These are phyloP conservation scores for Porodaedalea pini DNA, from an alignment of 1,284 basidiomycete genomes.

Conservation along the genomic window DNA sequence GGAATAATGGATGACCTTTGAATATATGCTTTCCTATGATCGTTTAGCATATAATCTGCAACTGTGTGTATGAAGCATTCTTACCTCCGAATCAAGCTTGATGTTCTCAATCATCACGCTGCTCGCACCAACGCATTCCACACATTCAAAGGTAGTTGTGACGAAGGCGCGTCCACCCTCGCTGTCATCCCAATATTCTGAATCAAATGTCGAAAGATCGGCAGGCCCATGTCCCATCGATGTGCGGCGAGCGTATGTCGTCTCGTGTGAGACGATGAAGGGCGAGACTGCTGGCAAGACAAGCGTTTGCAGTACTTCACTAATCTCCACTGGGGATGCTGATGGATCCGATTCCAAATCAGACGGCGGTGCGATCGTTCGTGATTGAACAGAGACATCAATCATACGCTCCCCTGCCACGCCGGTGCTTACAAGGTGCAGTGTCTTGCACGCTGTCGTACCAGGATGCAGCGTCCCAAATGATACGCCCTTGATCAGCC, in stretches of 20 bases:
- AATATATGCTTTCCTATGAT: conserved; percentile 42
- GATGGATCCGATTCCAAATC: conserved; percentile 20
- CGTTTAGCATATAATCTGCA: not conserved
- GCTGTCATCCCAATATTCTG: conserved; percentile 49
- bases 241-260: conserved; percentile 44
- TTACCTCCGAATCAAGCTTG: conserved; percentile 45
- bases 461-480: conserved; percentile 63
- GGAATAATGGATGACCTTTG: conserved; percentile 44
- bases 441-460: conserved; percentile 50
- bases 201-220: conserved; percentile 55
- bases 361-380: conserved; percentile 27
- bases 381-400: conserved; percentile 73
- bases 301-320: conserved; percentile 63
- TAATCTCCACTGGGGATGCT: conserved; percentile 33
- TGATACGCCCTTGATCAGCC: conserved; percentile 67
- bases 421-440: conserved; percentile 57
- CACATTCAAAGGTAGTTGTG: conserved; percentile 46
- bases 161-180: conserved; percentile 55
- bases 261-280: conserved; percentile 47
- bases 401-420: conserved; percentile 61
- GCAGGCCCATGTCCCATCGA: conserved; percentile 38
- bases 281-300: conserved; percentile 55
- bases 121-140: conserved; percentile 40
- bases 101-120: conserved; percentile 50
- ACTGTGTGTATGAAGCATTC: conserved; percentile 20